Conservation (phyloP, 2,329 filamentous ascomycete genomes). For the Verticillium klebahnii region DNA sequence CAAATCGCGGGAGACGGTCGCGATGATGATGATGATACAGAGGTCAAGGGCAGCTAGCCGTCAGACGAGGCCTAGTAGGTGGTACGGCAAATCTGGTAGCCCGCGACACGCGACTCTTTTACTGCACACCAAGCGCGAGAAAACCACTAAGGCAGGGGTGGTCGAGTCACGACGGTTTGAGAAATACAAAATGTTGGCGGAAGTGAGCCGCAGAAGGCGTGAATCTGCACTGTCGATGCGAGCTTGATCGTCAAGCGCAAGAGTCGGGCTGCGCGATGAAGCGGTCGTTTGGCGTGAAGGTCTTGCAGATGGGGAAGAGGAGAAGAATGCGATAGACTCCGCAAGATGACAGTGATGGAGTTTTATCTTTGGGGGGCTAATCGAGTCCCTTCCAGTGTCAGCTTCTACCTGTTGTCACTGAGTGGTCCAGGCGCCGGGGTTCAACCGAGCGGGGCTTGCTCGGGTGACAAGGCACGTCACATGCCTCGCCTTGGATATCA, state of each 20-base stretch:
- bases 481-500: not conserved
- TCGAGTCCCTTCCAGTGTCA: not conserved
- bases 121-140: not conserved
- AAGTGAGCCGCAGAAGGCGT: not conserved
- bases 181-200: not conserved
- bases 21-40: not conserved
- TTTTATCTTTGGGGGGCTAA: not conserved
- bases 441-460: not conserved
- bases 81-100: not conserved
- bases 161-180: not conserved
- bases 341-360: not conserved
- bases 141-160: not conserved
- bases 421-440: not conserved
- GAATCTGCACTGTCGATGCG: not conserved
- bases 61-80: not conserved
- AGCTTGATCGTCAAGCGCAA: not conserved
- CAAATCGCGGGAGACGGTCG: not conserved
- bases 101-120: not conserved
- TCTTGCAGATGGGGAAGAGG: not conserved
- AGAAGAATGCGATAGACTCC: not conserved
- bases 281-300: not conserved
- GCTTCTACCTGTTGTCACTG: not conserved
- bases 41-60: not conserved
- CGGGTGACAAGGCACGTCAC: not conserved
- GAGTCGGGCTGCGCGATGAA: not conserved